phyloP scores from a whole-genome alignment of 768 basidiomycete genomes.

The Dentipellis fragilis region DNA sequence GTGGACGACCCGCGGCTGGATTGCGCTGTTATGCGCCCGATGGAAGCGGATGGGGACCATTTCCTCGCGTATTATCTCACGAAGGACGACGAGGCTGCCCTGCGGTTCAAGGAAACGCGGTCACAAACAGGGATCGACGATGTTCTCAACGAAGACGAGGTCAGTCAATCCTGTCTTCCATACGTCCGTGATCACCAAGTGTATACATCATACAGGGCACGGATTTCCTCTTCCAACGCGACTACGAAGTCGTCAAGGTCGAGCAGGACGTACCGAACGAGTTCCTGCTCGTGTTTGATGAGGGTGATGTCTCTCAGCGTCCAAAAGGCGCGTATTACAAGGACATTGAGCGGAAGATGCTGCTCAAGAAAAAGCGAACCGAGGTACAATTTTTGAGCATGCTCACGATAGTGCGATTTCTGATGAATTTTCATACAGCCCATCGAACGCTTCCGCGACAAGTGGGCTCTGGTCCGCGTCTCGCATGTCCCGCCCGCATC shows the following conservation, averaged over 20 bases:
- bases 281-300: conserved; percentile 67
- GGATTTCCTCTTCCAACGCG: conserved; percentile 66
- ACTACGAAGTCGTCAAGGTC: conserved; percentile 81
- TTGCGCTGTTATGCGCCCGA: conserved; percentile 78
- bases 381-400: conserved; percentile 35
- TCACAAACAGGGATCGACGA: conserved; percentile 42
- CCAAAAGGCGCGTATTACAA: conserved; percentile 78
- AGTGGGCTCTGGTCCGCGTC: conserved; percentile 75
- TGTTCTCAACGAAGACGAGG: conserved; percentile 40
- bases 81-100: conserved; percentile 60
- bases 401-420: not conserved
- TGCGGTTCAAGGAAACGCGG: conserved; percentile 31
- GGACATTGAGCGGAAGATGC: conserved; percentile 82
- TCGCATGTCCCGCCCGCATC: conserved; percentile 60
- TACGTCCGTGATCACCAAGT: not conserved
- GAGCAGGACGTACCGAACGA: conserved; percentile 84
- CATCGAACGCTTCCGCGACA: conserved; percentile 66
- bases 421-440: conserved; percentile 28
- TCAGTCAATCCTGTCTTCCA: conserved; percentile 27
- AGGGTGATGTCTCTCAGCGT: conserved; percentile 30
- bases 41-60: conserved; percentile 82
- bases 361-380: conserved; percentile 73
- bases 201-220: conserved; percentile 37
- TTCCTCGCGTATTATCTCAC: conserved; percentile 83
- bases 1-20: conserved; percentile 72